These are phyloP conservation scores for Mycena venus DNA, from an alignment of 768 basidiomycete genomes.

Conservation along the genomic window DNA sequence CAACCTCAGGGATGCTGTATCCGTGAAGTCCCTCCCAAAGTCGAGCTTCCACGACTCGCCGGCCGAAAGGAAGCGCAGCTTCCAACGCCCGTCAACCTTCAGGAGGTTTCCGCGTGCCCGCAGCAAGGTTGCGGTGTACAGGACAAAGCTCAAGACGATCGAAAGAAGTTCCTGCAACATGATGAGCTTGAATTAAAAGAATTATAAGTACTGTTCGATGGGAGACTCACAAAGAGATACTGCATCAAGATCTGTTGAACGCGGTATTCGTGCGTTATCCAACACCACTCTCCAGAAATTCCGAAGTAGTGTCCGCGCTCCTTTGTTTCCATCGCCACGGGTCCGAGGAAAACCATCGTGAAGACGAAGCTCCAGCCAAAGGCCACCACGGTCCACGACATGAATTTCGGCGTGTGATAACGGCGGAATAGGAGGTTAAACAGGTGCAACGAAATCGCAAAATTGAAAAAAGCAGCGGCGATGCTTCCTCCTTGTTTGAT, in stretches of 20 bases:
- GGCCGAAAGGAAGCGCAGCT: conserved; percentile 27
- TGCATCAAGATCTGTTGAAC: conserved; percentile 47
- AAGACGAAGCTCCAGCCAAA: conserved; percentile 46
- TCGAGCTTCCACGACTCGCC: conserved; percentile 34
- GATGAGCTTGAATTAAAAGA: neutral
- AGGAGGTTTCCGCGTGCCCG: conserved; percentile 40
- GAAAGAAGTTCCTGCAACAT: conserved; percentile 39
- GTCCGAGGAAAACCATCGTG: conserved; percentile 47
- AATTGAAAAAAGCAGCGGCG: conserved; percentile 50
- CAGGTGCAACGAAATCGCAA: neutral
- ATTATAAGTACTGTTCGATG: neutral
- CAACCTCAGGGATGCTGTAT: conserved; percentile 29
- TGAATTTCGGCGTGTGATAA: conserved; percentile 12
- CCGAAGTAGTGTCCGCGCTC: conserved; percentile 51
- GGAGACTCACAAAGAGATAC: conserved; percentile 50
- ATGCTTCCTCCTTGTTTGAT: conserved; percentile 55
- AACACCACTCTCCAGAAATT: conserved; percentile 54
- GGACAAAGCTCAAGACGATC: conserved; percentile 25
- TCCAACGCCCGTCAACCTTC: conserved; percentile 26
- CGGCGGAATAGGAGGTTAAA: conserved; percentile 49
- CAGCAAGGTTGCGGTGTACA: conserved; percentile 37
- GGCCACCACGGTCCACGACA: conserved; percentile 35
- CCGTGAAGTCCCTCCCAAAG: conserved; percentile 35
- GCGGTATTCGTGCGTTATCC: conserved; percentile 53
- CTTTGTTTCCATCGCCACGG: conserved; percentile 43